A percentile compares a stretch with the other conserved stretches of the same genome.
These are phyloP conservation scores for Mycena leptocephala DNA, from an alignment of 768 basidiomycete species.

Conservation along the genomic window DNA sequence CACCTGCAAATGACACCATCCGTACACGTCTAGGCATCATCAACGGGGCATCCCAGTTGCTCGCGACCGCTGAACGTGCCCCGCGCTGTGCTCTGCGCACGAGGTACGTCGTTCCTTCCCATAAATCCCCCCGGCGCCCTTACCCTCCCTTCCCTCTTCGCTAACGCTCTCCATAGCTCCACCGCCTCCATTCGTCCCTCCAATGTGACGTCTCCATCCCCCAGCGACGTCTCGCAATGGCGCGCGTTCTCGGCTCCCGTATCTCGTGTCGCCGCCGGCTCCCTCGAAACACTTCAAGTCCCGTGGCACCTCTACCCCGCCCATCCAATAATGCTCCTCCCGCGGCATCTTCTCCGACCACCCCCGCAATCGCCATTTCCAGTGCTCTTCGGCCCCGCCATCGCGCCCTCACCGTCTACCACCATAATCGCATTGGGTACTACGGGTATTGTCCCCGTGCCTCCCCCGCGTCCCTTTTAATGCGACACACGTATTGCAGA, in stretches of 20 bases:
- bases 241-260: neutral
- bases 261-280: neutral
- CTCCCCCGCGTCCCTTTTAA: neutral
- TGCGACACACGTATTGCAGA: neutral
- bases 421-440: too few relatives aligned
- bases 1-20: neutral
- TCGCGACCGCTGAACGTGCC: neutral
- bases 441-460: neutral
- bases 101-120: neutral
- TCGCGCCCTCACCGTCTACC: neutral
- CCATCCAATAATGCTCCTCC: neutral
- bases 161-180: neutral
- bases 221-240: too few relatives aligned
- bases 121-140: neutral
- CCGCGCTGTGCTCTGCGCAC: neutral
- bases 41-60: neutral
- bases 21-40: neutral
- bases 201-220: too few relatives aligned
- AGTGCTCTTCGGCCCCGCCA: too few relatives aligned
- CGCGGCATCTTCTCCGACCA: neutral
- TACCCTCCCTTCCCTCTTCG: neutral
- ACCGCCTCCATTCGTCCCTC: neutral
- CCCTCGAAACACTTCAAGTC: neutral
- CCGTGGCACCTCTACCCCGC: neutral
- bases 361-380: neutral